These are phyloP conservation scores for Pichia nanzhaoensis DNA, from an alignment of 805 yeast genomes.

Conservation along the genomic window DNA sequence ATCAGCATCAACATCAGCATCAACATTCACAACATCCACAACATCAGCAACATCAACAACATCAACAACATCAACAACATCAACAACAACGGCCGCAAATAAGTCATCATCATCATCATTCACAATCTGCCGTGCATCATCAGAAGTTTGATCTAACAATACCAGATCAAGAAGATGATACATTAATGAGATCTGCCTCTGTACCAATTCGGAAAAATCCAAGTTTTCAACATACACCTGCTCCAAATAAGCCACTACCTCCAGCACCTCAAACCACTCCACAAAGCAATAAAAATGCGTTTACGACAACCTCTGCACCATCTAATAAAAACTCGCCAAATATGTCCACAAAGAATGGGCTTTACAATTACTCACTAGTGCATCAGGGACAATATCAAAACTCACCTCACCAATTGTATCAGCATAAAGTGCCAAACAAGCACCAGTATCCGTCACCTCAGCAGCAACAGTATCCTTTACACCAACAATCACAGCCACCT, in stretches of 20 bases:
- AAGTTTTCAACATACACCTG: constrained; percentile 6
- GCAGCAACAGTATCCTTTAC: constrained; percentile 1
- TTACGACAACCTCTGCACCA: background rate
- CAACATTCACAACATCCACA: constrained; percentile 6
- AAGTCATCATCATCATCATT: constrained; percentile 8
- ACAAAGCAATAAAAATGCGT: background rate
- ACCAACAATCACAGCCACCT: background rate
- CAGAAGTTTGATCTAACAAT: background rate
- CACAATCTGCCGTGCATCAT: constrained; percentile 4
- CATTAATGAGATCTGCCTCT: constrained; percentile 13
- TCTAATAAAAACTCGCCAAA: background rate
- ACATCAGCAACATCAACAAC: background rate
- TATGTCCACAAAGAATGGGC: background rate
- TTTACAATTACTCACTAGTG: background rate
- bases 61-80: background rate
- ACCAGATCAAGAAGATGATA: background rate
- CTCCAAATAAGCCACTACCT: constrained; percentile 6
- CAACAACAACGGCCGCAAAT: background rate
- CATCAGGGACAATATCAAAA: background rate
- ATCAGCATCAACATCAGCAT: constrained; percentile 2
- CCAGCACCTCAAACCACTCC: constrained; percentile 1
- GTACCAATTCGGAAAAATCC: constrained; percentile 6
- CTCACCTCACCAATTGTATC: too few species aligned
- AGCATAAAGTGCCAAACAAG: too few species aligned
- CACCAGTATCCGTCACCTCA: background rate